Evolutionary conservation across 106 monocot genomes (phyloP), one percentile per base, ranked within the genome.

Genomic region (Cymbidium sinense): DNA sequence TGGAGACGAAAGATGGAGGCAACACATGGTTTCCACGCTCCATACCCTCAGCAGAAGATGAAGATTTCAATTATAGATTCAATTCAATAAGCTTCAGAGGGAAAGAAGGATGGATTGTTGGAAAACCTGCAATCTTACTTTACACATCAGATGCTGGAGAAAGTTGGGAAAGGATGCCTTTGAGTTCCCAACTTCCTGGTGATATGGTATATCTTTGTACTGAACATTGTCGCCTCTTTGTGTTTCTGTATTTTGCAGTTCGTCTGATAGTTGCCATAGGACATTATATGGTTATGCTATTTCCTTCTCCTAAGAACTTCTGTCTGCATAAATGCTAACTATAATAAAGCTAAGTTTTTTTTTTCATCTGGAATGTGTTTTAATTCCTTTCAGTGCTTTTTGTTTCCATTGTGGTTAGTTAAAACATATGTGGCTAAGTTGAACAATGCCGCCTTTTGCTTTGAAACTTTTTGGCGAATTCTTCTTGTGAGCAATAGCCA

Each of bases 41-140:
- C 28, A 98, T 98, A 73, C 85, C 96, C 27, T 89, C 96, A 34
- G 96, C 96, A 1, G 96, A 98, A 72, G 96, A 98, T 77, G 96
- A 98, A 81, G 96, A 98, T 74, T 98, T 98, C 77, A 98, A 98
- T 81, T 98, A 98, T 83, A 88, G 96, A 74, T 98, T 98, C 80
- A 98, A 98, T 58, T 94, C 96, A 30, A 88, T 98, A 43, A 98
- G 96, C 70, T 98, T 98, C 81, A 86, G 73, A 78, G 94, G 90
- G 7, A 94, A 92, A 54, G 96, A 98, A 79, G 96, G 96, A 5
- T 98, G 96, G 96, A 98, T 98, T 74, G 86, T 98, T 77, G 96
- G 96, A 43, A 98, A 98, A 77, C 96, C 96, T 70, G 88, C 91
- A 15, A 98, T 98, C 77, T 81, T 98, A 65, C 79, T 98, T n/a